Percentiles rank a stretch among this genome's conserved stretches.
Conservation (phyloP, 495 filamentous ascomycete genomes). For the Penicillium alfredii region DNA sequence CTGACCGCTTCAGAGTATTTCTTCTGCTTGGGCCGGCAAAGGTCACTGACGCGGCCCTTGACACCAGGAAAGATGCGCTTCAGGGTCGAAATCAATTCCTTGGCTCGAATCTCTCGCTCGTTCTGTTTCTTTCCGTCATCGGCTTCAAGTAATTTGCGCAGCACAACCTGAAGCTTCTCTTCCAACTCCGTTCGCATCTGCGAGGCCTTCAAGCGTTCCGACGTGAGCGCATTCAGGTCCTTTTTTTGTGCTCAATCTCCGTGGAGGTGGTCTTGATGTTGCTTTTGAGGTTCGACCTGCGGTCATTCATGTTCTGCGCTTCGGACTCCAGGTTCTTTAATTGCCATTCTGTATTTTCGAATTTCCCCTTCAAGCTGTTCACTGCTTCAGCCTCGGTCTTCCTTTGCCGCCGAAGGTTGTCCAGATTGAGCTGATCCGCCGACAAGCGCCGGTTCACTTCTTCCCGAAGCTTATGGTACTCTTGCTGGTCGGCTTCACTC, state of each 20-base stretch:
- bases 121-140: constrained; percentile 77
- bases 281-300: constrained; percentile 52
- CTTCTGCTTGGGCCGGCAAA: constrained; percentile 93
- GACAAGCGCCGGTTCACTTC: constrained; percentile 83
- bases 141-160: constrained; percentile 73
- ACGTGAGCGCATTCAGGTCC: constrained; percentile 75
- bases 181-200: constrained; percentile 82
- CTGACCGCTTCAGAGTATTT: constrained; percentile 91
- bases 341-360: constrained; percentile 69
- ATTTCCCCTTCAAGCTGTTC: constrained; percentile 78
- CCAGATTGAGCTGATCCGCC: constrained; percentile 72
- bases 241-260: constrained; percentile 85
- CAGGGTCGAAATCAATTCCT: constrained; percentile 74
- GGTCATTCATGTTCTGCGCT: constrained; percentile 59
- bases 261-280: constrained; percentile 59
- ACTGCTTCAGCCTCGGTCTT: constrained; percentile 87
- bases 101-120: constrained; percentile 68
- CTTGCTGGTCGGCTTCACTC: constrained; percentile 78
- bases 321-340: constrained; percentile 69
- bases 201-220: constrained; percentile 71
- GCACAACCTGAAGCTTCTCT: constrained; percentile 77
- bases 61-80: constrained; percentile 92
- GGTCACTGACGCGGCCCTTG: constrained; percentile 79
- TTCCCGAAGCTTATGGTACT: constrained; percentile 79
- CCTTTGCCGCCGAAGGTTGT: constrained; percentile 74